These are phyloP conservation scores for Leptographium galeiforme DNA, from an alignment of 2,329 filamentous ascomycete species.

Conservation along the genomic window DNA sequence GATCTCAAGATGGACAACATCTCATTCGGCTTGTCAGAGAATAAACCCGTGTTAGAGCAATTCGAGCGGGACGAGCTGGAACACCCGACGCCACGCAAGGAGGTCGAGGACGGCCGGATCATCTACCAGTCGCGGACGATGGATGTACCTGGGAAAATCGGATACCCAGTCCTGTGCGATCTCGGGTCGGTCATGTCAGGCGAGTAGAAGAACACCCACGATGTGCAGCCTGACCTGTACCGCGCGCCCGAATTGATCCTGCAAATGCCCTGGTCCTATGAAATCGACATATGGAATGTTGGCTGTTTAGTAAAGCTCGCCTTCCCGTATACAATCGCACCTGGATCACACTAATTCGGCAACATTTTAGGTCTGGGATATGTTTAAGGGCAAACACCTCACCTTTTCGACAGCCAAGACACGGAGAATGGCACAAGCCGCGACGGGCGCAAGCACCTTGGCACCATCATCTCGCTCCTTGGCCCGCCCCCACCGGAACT, in stretches of 20 bases:
- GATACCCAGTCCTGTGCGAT: neutral
- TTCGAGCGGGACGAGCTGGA: neutral
- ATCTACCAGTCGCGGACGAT: neutral
- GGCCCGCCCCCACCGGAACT: neutral
- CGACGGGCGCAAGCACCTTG: neutral
- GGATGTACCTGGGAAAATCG: neutral
- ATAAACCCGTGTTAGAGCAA: neutral
- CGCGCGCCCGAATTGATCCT: neutral
- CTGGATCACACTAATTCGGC: neutral
- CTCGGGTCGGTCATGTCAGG: neutral
- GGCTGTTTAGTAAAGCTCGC: neutral
- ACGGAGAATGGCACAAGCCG: neutral
- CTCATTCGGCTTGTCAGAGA: neutral
- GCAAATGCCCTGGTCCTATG: neutral
- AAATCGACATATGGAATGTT: slow-evolving; percentile 1
- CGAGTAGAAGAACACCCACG: neutral
- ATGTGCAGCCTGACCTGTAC: neutral
- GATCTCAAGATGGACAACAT: neutral
- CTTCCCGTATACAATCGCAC: neutral
- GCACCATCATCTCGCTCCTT: neutral
- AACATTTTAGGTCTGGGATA: neutral
- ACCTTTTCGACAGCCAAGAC: neutral
- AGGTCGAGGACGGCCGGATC: neutral
- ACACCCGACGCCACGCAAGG: neutral
- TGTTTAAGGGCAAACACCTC: neutral